Conservation (phyloP, 2,329 filamentous ascomycete genomes). For the Stagonosporopsis rhizophila region DNA sequence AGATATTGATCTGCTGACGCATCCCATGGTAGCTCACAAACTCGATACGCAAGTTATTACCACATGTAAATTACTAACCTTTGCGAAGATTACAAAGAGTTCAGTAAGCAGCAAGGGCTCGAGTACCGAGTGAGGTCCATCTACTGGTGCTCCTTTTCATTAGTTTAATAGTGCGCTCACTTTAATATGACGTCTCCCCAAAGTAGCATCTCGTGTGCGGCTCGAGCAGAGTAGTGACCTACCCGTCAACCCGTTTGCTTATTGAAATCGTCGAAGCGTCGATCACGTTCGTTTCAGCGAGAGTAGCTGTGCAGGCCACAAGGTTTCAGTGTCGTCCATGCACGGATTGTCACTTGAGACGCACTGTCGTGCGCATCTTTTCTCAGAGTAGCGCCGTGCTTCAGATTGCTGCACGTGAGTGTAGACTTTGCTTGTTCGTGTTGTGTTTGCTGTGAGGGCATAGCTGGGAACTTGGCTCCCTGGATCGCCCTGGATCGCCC, state of each 20-base stretch:
- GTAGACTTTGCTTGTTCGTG: not conserved
- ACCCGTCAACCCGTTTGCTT: not conserved
- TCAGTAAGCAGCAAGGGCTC: no score
- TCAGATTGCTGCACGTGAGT: not conserved
- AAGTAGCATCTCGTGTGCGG: no score
- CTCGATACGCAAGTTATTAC: no score
- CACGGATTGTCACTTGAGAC: not conserved
- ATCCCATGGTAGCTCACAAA: no score
- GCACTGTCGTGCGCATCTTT: not conserved
- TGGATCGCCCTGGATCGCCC: constrained; percentile 16
- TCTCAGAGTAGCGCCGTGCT: not conserved
- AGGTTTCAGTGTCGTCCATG: not conserved
- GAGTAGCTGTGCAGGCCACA: not conserved
- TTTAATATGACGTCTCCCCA: no score
- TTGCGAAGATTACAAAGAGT: no score
- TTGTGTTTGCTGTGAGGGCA: not conserved
- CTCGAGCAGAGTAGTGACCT: not conserved
- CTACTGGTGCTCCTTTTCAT: no score
- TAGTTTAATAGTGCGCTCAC: no score
- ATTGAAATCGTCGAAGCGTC: not conserved
- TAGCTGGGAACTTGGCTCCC: constrained; percentile 2
- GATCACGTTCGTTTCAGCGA: not conserved
- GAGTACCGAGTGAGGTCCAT: no score
- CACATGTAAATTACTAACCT: no score
- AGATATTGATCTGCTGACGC: no score